Evolutionary conservation across 495 filamentous ascomycete species (phyloP).

Genomic region (Penicillium cinerascens): DNA sequence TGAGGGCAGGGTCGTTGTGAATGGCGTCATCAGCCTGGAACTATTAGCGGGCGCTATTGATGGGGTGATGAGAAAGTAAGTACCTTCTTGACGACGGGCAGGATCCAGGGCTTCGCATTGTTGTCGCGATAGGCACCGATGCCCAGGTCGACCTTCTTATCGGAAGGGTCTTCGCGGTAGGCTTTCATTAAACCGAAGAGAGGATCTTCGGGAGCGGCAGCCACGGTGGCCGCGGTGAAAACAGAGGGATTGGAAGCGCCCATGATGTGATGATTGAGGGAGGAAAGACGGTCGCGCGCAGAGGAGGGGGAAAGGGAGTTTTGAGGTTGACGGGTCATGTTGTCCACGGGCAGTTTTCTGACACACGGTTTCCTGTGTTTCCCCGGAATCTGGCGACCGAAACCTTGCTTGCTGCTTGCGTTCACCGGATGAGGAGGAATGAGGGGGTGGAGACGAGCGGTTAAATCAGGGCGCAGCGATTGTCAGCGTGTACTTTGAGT

Average conservation of each 20-base stretch:
- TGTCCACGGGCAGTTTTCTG: too few species aligned
- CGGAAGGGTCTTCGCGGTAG: constrained; percentile 76
- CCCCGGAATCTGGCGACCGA: constrained; percentile 24
- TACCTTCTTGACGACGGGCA: constrained; percentile 96
- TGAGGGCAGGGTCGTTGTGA: constrained; percentile 79
- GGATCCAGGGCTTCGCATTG: constrained; percentile 95
- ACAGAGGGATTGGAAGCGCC: constrained; percentile 50
- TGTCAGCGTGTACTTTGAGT: too few species aligned
- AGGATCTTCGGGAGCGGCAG: constrained; percentile 90
- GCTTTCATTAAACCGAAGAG: constrained; percentile 92
- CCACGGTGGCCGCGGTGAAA: constrained; percentile 75
- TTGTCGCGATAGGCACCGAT: constrained; percentile 96
- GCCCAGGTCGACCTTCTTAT: constrained; percentile 91
- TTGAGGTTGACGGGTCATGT: constrained; percentile 16
- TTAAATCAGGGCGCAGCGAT: constrained; percentile 15
- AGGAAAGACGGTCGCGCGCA: constrained; percentile 37
- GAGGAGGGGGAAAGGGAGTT: constrained; percentile 18
- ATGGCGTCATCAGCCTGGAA: constrained; percentile 82
- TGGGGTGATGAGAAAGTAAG: neutral
- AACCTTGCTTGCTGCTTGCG: constrained; percentile 31
- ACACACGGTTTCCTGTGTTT: neutral
- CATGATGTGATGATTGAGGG: constrained; percentile 47
- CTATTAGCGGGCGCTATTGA: neutral
- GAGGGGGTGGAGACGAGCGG: constrained; percentile 20
- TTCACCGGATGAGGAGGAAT: constrained; percentile 30